phyloP scores from a whole-genome alignment of 2,329 filamentous ascomycete species.

The Mycocentrospora acerina region DNA sequence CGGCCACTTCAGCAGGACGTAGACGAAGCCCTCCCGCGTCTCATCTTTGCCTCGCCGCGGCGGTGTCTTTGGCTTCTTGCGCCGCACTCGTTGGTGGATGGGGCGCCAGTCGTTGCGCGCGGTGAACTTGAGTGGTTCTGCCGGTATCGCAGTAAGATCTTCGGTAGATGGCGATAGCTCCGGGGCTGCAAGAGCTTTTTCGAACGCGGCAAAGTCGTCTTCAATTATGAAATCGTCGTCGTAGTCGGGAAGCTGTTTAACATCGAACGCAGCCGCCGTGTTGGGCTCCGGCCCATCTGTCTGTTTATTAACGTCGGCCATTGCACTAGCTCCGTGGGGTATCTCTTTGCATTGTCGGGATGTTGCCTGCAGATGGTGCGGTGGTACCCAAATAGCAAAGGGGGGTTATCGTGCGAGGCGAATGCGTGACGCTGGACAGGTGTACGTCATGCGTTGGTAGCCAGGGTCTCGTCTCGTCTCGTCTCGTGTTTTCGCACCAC shows the following conservation, averaged over 20 bases:
- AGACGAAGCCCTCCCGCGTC: constrained; percentile 90
- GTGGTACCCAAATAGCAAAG: no score
- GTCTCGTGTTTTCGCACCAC: constrained; percentile 2
- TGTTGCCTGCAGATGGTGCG: neutral
- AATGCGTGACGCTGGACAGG: neutral
- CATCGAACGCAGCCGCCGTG: constrained; percentile 66
- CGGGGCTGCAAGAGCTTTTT: constrained; percentile 77
- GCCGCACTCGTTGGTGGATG: constrained; percentile 69
- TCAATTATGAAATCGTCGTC: constrained; percentile 74
- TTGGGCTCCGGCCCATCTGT: constrained; percentile 62
- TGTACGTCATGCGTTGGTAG: neutral
- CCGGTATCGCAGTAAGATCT: constrained; percentile 52
- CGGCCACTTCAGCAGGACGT: constrained; percentile 88
- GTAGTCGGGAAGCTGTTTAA: constrained; percentile 72
- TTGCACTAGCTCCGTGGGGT: constrained; percentile 14
- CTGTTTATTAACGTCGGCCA: constrained; percentile 48
- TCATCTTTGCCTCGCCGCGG: constrained; percentile 70
- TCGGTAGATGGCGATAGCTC: constrained; percentile 68
- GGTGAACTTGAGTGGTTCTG: constrained; percentile 59
- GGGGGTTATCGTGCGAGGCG: constrained; percentile 1
- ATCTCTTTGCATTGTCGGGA: constrained; percentile 18
- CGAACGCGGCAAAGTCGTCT: constrained; percentile 75
- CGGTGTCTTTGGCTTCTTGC: constrained; percentile 29
- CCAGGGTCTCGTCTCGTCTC: constrained; percentile 6
- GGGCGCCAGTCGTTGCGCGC: constrained; percentile 97